phyloP scores from a whole-genome alignment of 2,329 filamentous ascomycete genomes.

The Anthostomella pinea region DNA sequence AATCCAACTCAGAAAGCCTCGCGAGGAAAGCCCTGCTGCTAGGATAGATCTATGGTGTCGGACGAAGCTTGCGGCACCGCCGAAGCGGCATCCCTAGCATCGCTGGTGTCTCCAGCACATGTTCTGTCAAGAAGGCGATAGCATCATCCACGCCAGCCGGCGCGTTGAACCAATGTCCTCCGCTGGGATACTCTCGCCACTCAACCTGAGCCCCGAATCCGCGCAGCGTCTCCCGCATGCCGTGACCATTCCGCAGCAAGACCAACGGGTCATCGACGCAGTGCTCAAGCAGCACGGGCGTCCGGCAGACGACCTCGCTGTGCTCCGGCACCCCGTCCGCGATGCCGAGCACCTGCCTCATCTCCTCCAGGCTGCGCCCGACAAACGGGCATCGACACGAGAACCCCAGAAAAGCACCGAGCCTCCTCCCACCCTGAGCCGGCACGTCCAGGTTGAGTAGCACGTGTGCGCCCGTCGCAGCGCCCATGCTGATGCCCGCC shows the following conservation, averaged over 20 bases:
- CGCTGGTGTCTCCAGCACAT: slow-evolving; percentile 5
- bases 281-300: slow-evolving; percentile 46
- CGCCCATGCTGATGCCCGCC: slow-evolving; percentile 47
- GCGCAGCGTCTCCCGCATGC: slow-evolving; percentile 34
- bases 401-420: slow-evolving; percentile 25
- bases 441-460: slow-evolving; percentile 21
- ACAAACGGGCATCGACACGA: slow-evolving; percentile 24
- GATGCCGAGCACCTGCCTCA: slow-evolving; percentile 30
- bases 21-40: too few relatives aligned
- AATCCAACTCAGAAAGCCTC: too few relatives aligned
- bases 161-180: slow-evolving; percentile 46
- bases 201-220: slow-evolving; percentile 38
- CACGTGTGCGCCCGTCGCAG: slow-evolving; percentile 33
- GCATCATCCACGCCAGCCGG: slow-evolving; percentile 43
- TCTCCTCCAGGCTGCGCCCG: slow-evolving; percentile 19
- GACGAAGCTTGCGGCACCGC: too few relatives aligned
- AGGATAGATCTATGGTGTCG: too few relatives aligned
- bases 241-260: slow-evolving; percentile 34
- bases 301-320: slow-evolving; percentile 34
- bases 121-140: slow-evolving; percentile 31
- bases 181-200: slow-evolving; percentile 41
- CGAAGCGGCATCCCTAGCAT: too few relatives aligned
- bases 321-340: slow-evolving; percentile 17
- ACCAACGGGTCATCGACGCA: slow-evolving; percentile 44
- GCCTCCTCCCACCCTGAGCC: slow-evolving; percentile 3